Base-by-base conservation (phyloP, 2,329 filamentous ascomycete species). In the Dichotomopilus funicola region DNA sequence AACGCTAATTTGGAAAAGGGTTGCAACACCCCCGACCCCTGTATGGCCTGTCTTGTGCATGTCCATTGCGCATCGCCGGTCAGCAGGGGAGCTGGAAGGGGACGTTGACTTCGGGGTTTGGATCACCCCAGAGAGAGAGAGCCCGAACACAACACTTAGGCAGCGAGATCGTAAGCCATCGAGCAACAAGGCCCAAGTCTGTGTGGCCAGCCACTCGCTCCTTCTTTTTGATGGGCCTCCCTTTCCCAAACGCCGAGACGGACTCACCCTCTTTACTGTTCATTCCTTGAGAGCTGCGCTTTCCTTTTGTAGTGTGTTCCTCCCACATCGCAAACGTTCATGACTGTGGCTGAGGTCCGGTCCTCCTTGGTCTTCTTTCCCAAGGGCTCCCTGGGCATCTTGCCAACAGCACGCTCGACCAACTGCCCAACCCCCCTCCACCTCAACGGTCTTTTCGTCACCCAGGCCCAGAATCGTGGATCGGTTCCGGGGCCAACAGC, bases 81-180 rank as follows among this genome's bases (percentile, higher is more conserved):
- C 44, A 51, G 49, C 49, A 48, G 49, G 48, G 42, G 33, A 47
- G 40, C 5, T 27, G 42, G 48, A 43, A 47, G 52, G 52, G 40
- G 6, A 43, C 34, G 13, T 47, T 43, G 49, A 12, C 48, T 51
- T 38, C 35, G 7, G 7, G 35, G 35, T 31, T 13, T 13, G 40
- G 38, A 27, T 27, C 19, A 27, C 19, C 19, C 19, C 19, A 27
- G 19, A 27, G 19, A 27, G 19, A 27, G 19, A 27, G 19, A 27
- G 19, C 19, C 19, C 19, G 19, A 27, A 27, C 19, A 27, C 19
- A 27, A 27, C 19, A 27, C 19, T 27, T 27, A 27, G 19, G 19
- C 19, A 27, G 19, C 19, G 19, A 27, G 19, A 27, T 27, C 19
- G 19, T 27, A 27, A 27, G 19, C 19, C 19, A 27, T 27, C 19